phyloP scores from a whole-genome alignment of 2,329 filamentous ascomycete species.

The Hypoxylon sp. region DNA sequence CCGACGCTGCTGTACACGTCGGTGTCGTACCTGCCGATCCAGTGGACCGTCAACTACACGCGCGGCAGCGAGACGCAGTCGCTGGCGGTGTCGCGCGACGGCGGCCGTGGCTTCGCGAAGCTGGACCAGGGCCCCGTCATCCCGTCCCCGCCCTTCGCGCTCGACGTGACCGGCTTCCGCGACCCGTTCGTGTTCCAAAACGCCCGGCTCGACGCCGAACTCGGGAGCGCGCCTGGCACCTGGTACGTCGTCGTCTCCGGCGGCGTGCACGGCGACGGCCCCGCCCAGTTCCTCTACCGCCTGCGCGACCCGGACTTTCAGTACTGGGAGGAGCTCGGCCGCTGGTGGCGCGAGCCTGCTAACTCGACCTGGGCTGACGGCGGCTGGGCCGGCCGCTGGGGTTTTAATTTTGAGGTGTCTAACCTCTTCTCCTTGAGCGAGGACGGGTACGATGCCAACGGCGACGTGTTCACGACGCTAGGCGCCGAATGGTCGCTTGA shows the following conservation, averaged over 20 bases:
- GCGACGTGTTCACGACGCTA: conserved; percentile 51
- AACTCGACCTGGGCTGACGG: conserved; percentile 49
- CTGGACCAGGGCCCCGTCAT: conserved; percentile 49
- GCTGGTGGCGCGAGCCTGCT: conserved; percentile 52
- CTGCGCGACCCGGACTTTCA: conserved; percentile 49
- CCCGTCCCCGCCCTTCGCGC: conserved; percentile 49
- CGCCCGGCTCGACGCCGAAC: conserved; percentile 46
- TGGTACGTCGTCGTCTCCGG: conserved; percentile 52
- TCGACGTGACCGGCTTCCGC: conserved; percentile 53
- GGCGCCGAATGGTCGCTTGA: conserved; percentile 54
- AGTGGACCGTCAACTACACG: conserved; percentile 56
- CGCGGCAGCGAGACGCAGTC: conserved; percentile 56
- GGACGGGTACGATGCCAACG: conserved; percentile 50
- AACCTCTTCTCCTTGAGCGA: conserved; percentile 53
- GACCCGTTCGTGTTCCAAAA: conserved; percentile 54
- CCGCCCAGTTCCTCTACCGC: conserved; percentile 51
- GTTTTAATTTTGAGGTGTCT: conserved; percentile 56
- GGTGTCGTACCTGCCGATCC: conserved; percentile 54
- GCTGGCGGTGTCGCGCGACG: conserved; percentile 49
- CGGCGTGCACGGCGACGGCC: conserved; percentile 50
- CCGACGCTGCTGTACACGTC: conserved; percentile 56
- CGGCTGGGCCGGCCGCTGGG: conserved; percentile 49
- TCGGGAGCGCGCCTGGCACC: conserved; percentile 46
- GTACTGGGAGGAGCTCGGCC: conserved; percentile 44
- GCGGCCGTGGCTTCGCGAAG: conserved; percentile 51